Base-by-base conservation (phyloP, 148 eudicot genomes). In the Polygonum aviculare region DNA sequence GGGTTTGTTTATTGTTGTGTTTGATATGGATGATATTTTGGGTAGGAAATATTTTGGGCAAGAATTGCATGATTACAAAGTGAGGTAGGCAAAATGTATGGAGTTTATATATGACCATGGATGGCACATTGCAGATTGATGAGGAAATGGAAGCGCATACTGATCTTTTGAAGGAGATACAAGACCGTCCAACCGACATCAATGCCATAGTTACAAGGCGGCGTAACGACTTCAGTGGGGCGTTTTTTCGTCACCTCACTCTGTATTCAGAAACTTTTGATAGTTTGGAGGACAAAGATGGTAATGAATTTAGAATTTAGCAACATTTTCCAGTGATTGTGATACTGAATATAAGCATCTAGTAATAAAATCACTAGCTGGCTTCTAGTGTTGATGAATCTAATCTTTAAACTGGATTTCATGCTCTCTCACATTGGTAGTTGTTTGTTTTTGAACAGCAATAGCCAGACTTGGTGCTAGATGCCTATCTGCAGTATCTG, bases 401-500 rank as follows among this genome's bases (percentile, higher is more conserved):
- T 60, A 22, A 2, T 60, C 36, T 31, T 21, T 22, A 2, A 67
- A 33, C 14, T 63, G 39, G 36, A 57, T 57, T 57, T 21, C 2
- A n/a, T 31, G 33, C 8, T 31, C 67, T 60, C 67, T 60, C 73
- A 72, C 38, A 8, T 45, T 40, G 40, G 31, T 52, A 18, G 4
- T 26, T 67, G 69, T 49, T 55, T 55, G 19, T 78, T 71, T 71
- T 72, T 77, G 79, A n/a, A 75, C 93, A 95, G 99, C 81, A 26
- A 75, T 95, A 81, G 92, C 97, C 44, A 86, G 99, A 78, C 96
- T 95, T 67, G 94, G 94, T 7, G 86, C 97, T 63, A 91, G 96
- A 85, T 95, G 99, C 82, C 89, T 95, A 82, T 83, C 96, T 79
- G 96, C 99, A 57, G 96, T 95, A 55, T 88, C 96, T 77, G 96